phyloP scores from a whole-genome alignment of 306 rosid genomes.

The Sophora flavescens region DNA sequence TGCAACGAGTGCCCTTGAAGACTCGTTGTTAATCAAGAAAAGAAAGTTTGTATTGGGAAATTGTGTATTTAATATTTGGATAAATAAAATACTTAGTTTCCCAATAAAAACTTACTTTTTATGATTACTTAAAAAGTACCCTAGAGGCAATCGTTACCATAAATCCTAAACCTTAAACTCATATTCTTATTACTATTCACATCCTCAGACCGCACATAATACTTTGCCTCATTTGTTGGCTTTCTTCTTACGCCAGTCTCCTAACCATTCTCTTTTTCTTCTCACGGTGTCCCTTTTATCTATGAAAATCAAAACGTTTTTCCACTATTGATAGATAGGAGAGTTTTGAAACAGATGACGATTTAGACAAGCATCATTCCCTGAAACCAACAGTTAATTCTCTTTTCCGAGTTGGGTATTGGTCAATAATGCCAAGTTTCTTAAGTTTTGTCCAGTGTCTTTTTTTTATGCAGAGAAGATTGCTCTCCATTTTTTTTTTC shows the following conservation, averaged over 20 bases:
- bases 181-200: too few species aligned
- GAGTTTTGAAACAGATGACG: neutral
- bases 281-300: neutral
- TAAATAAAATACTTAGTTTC: too few species aligned
- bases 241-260: constrained; percentile 27
- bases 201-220: neutral
- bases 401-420: neutral
- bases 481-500: neutral
- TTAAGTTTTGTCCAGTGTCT: neutral
- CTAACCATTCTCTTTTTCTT: constrained; percentile 24
- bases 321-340: neutral
- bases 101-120: too few species aligned
- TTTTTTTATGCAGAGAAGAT: neutral
- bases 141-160: too few species aligned
- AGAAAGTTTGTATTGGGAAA: too few species aligned
- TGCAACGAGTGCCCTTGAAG: too few species aligned
- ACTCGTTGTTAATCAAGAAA: too few species aligned
- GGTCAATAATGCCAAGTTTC: neutral
- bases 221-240: constrained; percentile 6
- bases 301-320: constrained; percentile 35
- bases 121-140: too few species aligned
- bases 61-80: too few species aligned
- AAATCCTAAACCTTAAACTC: too few species aligned
- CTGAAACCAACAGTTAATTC: neutral
- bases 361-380: neutral